Percentiles rank a stretch among this genome's conserved stretches.
These are phyloP conservation scores for Nicotiana sylvestris DNA, from an alignment of 257 asterid genomes.

Conservation along the genomic window DNA sequence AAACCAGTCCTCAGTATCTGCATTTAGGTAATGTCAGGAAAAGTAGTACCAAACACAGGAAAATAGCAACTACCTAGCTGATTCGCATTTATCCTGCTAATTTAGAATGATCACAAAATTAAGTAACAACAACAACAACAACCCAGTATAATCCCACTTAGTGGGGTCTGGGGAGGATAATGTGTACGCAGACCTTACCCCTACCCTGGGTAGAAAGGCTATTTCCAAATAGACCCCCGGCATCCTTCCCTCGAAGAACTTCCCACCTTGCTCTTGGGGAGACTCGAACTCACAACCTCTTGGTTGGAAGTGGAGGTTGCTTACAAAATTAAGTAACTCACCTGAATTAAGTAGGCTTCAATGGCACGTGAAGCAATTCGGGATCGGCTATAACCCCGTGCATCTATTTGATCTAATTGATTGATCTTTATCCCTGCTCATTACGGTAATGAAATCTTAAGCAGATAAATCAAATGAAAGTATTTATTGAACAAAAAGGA, in stretches of 20 bases:
- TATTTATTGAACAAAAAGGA: neutral
- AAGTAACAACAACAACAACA: too few relatives aligned
- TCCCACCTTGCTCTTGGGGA: too few relatives aligned
- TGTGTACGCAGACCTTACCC: too few relatives aligned
- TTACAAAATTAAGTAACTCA: neutral
- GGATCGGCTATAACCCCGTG: conserved; percentile 68
- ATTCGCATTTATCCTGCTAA: neutral
- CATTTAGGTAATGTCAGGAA: conserved; percentile 11
- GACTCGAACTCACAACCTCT: too few relatives aligned
- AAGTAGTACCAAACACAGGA: conserved; percentile 6
- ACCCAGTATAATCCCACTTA: too few relatives aligned
- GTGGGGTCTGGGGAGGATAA: too few relatives aligned
- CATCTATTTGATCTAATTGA: conserved; percentile 58
- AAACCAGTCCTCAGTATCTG: conserved; percentile 96
- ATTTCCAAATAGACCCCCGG: too few relatives aligned
- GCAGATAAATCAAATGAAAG: neutral
- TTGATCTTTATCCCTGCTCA: conserved; percentile 80
- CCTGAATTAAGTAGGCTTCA: conserved; percentile 97
- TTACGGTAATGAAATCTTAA: conserved; percentile 7
- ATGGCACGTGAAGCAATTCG: conserved; percentile 78
- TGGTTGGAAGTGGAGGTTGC: too few relatives aligned
- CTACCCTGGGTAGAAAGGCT: too few relatives aligned
- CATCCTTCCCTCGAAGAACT: too few relatives aligned
- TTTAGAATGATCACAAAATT: neutral
- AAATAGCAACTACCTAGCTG: neutral